Base-by-base conservation (phyloP, 176 grass and related monocot genomes). In the Rhipidocladum racemiflorum region DNA sequence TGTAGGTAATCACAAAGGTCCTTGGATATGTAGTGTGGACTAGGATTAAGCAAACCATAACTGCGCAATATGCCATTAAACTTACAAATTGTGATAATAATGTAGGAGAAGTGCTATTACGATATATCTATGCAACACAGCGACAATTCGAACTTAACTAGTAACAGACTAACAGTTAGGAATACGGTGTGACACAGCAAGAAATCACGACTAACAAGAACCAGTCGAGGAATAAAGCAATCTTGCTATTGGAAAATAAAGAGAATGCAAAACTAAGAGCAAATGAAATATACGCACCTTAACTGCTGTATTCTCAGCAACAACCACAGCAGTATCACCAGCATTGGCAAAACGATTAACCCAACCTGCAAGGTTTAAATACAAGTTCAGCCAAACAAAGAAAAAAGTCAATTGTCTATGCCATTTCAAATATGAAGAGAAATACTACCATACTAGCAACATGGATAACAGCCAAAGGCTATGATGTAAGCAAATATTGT, bases 301-400 rank as follows among this genome's bases (percentile, higher is more conserved):
- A 77, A 89, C 86, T 76, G 96, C 92, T 63, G 96, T 90, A 63
- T 88, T 99, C 82, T 86, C 96, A 49, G 96, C 96, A 86, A 90
- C 92, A 74, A 93, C 89, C 62, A 95, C 87, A 65, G 92, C 92
- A 65, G 92, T 93, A 84, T 99, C 92, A 81, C 92, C 96, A 7
- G 92, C 91, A 77, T 99, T 95, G 24, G 96, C 96, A 91, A 99
- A 99, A 40, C 96, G 92, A 80, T 99, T 99, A 70, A 99, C 91
- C 96, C 96, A 99, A 61, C 96, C 96, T 99, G 87, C 36, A 81
- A 59, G 12, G 4, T 84, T 75, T 62, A 9, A 75, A 69, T 54
- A 50, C n/a, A 43, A 78, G 30, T 18, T 71, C 61, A 79, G 24
- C 12, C 29, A 82, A 70, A 82, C 15, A 42, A 65, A 78, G 32